These are phyloP conservation scores for Stagonosporopsis cucurbitacearum DNA, from an alignment of 2,329 filamentous ascomycete genomes.

Conservation along the genomic window DNA sequence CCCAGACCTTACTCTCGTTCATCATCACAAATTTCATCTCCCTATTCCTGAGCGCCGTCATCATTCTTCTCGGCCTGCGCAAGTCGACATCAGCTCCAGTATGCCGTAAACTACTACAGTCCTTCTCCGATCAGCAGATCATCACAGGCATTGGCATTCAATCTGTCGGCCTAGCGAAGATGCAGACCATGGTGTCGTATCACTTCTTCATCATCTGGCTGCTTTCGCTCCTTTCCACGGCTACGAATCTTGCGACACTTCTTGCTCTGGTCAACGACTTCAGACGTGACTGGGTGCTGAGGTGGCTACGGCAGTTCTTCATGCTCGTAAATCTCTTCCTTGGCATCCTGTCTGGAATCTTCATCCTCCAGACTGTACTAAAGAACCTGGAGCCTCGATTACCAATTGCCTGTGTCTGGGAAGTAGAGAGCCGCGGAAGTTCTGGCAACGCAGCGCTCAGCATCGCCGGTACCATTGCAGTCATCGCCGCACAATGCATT, in stretches of 20 bases:
- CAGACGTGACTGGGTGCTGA: slow-evolving; percentile 69
- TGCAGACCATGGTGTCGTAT: slow-evolving; percentile 66
- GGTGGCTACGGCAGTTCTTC: slow-evolving; percentile 69
- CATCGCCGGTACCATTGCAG: slow-evolving; percentile 65
- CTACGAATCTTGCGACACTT: slow-evolving; percentile 69
- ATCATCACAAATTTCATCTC: slow-evolving; percentile 68
- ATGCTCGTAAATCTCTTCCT: slow-evolving; percentile 71
- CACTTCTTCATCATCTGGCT: slow-evolving; percentile 77
- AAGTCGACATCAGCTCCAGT: slow-evolving; percentile 58
- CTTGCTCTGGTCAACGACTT: slow-evolving; percentile 71
- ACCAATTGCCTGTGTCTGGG: slow-evolving; percentile 68
- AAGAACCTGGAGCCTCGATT: slow-evolving; percentile 61
- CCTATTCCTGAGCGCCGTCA: slow-evolving; percentile 61
- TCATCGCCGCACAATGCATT: slow-evolving; percentile 64
- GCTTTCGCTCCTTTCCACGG: slow-evolving; percentile 67
- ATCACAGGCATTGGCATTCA: slow-evolving; percentile 74
- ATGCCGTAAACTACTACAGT: slow-evolving; percentile 68
- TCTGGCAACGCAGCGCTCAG: slow-evolving; percentile 56
- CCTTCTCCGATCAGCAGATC: slow-evolving; percentile 73
- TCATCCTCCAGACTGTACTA: slow-evolving; percentile 63
- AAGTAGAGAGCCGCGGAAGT: slow-evolving; percentile 48
- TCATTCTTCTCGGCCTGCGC: slow-evolving; percentile 62
- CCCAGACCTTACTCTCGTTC: slow-evolving; percentile 66
- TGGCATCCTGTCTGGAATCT: slow-evolving; percentile 62
- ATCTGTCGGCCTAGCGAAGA: slow-evolving; percentile 66